Conservation (phyloP, 1,284 basidiomycete species). For the Apiotrichum mycotoxinovorans region DNA sequence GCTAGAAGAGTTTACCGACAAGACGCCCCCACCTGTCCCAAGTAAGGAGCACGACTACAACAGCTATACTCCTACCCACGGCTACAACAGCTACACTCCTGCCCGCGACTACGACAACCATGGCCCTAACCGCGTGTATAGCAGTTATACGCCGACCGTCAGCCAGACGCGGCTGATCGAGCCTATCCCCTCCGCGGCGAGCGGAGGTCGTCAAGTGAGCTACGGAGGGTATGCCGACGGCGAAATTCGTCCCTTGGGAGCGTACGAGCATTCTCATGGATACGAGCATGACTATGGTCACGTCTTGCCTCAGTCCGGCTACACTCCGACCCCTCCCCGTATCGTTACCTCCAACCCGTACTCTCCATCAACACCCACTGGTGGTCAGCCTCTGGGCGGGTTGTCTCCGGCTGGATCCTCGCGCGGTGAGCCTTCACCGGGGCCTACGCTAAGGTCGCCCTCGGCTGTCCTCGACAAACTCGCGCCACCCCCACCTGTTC, state of each 20-base stretch:
- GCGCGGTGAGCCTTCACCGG: too few species aligned
- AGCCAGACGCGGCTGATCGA: neutral
- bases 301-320: too few species aligned
- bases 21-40: constrained; percentile 7
- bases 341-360: too few species aligned
- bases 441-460: neutral
- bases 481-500: constrained; percentile 31
- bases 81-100: too few species aligned
- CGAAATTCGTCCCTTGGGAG: constrained; percentile 11
- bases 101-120: too few species aligned
- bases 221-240: constrained; percentile 1
- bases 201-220: too few species aligned
- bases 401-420: neutral
- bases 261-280: constrained; percentile 3
- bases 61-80: too few species aligned
- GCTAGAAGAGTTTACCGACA: constrained; percentile 17
- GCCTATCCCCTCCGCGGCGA: too few species aligned
- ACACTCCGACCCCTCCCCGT: too few species aligned
- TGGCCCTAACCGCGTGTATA: neutral
- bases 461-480: neutral
- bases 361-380: neutral
- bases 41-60: too few species aligned
- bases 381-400: too few species aligned
- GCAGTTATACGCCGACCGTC: neutral
- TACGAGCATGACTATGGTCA: neutral